A percentile compares a stretch with the other conserved stretches of the same genome.
These are phyloP conservation scores for Mycena haematopus DNA, from an alignment of 768 basidiomycete genomes.

Conservation along the genomic window DNA sequence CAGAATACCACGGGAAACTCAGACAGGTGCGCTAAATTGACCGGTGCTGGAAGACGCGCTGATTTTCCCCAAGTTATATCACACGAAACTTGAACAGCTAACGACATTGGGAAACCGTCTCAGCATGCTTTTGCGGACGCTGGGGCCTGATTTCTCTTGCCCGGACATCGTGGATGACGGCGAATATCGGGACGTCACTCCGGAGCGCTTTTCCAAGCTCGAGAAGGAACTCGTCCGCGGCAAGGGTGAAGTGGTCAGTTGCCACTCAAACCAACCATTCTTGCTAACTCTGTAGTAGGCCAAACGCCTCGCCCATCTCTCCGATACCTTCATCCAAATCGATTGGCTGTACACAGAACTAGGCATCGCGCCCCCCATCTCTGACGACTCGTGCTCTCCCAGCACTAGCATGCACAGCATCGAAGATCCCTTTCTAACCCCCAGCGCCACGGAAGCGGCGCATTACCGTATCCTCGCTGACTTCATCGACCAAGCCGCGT, in stretches of 20 bases:
- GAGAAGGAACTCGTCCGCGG: slow-evolving; percentile 87
- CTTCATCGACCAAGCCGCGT: slow-evolving; percentile 49
- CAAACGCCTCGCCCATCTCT: slow-evolving; percentile 71
- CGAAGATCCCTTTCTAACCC: slow-evolving; percentile 29
- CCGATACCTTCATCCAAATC: slow-evolving; percentile 71
- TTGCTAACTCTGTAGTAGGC: slow-evolving; percentile 46
- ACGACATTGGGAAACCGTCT: slow-evolving; percentile 74
- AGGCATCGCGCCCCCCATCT: slow-evolving; percentile 62
- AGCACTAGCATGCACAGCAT: slow-evolving; percentile 24
- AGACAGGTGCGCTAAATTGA: slow-evolving; percentile 62
- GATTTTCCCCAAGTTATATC: slow-evolving; percentile 58
- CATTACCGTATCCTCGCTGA: slow-evolving; percentile 66
- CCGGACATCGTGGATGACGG: slow-evolving; percentile 57
- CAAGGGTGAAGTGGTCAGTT: slow-evolving; percentile 83
- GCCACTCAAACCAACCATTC: not conserved
- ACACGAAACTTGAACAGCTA: slow-evolving; percentile 80
- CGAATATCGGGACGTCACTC: slow-evolving; percentile 73
- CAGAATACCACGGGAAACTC: slow-evolving; percentile 78
- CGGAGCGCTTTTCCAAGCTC: slow-evolving; percentile 78
- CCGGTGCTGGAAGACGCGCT: slow-evolving; percentile 10
- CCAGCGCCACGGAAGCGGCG: slow-evolving; percentile 43
- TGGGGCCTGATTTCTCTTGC: slow-evolving; percentile 65
- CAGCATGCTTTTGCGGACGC: slow-evolving; percentile 59
- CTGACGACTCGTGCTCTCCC: slow-evolving; percentile 30
- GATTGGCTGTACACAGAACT: slow-evolving; percentile 87